A percentile compares a stretch with the other conserved stretches of the same genome.
phyloP scores from a whole-genome alignment of 2,329 filamentous ascomycete species.

The Aspergillus uvarum region DNA sequence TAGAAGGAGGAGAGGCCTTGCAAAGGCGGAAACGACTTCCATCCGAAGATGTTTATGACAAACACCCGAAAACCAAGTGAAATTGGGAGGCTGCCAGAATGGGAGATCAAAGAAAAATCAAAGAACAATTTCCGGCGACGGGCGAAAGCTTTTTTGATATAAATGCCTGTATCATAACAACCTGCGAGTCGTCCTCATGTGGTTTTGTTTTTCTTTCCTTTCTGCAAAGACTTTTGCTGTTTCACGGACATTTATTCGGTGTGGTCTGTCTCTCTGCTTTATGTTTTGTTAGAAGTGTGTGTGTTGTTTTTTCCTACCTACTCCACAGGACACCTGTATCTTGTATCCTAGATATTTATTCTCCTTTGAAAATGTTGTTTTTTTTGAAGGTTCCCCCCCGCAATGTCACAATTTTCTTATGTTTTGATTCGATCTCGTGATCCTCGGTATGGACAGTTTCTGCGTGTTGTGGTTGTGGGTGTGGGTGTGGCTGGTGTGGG shows the following conservation, averaged over 20 bases:
- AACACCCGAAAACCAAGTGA: neutral
- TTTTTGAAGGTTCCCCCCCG: constrained; percentile 33
- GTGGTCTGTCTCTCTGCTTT: constrained; percentile 30
- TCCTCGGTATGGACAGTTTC: neutral
- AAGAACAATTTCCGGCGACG: neutral
- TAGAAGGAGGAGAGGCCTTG: constrained; percentile 23
- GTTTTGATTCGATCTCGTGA: constrained; percentile 24
- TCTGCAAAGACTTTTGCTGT: constrained; percentile 9
- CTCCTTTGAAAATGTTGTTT: constrained; percentile 40
- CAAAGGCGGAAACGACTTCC: constrained; percentile 27
- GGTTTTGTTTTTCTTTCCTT: constrained; percentile 27
- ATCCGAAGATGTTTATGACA: constrained; percentile 31
- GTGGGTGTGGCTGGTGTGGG: neutral
- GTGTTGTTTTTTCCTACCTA: constrained; percentile 15
- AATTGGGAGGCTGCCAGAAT: neutral
- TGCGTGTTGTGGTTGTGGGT: neutral
- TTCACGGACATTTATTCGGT: constrained; percentile 16
- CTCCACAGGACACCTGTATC: constrained; percentile 39
- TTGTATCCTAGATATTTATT: constrained; percentile 46
- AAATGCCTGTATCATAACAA: constrained; percentile 23
- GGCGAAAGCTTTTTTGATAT: constrained; percentile 19
- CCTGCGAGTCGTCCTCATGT: constrained; percentile 22
- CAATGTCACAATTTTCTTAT: constrained; percentile 39
- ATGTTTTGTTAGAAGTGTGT: constrained; percentile 39
- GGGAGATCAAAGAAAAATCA: neutral